Percentiles rank a stretch among this genome's conserved stretches.
Evolutionary conservation across 2,329 filamentous ascomycete species (phyloP).

Genomic region (Pseudogymnoascus sp.): DNA sequence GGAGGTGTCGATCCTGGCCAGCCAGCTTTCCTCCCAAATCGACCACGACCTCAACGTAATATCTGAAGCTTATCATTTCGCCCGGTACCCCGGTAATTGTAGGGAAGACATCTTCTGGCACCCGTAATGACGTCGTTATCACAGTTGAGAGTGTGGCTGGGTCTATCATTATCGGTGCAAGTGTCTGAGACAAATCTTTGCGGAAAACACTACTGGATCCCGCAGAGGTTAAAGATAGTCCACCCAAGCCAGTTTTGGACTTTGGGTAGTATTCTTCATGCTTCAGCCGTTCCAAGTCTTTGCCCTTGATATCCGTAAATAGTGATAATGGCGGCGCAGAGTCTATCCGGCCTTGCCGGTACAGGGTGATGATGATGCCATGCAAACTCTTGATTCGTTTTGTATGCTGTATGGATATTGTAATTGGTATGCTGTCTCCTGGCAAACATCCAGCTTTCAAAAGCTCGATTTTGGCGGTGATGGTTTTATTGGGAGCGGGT

Average conservation of each 20-base stretch:
- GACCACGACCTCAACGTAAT: constrained; percentile 86
- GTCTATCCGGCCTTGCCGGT: constrained; percentile 85
- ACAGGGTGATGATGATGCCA: constrained; percentile 87
- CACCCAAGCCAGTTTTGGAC: constrained; percentile 79
- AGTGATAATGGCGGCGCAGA: constrained; percentile 53
- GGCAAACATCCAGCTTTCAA: constrained; percentile 77
- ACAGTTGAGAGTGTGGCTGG: constrained; percentile 70
- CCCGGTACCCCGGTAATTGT: constrained; percentile 87
- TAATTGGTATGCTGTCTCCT: constrained; percentile 75
- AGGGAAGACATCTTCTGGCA: constrained; percentile 87
- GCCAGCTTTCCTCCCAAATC: constrained; percentile 84
- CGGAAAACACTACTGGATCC: constrained; percentile 89
- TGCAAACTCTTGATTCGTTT: constrained; percentile 86
- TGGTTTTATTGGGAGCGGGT: constrained; percentile 64
- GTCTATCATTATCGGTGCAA: constrained; percentile 82
- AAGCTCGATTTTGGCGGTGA: constrained; percentile 79
- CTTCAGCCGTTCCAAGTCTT: constrained; percentile 61
- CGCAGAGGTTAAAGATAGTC: constrained; percentile 77
- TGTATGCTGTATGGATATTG: constrained; percentile 77
- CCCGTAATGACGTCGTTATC: constrained; percentile 74
- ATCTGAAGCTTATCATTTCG: constrained; percentile 91
- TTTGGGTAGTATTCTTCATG: constrained; percentile 76
- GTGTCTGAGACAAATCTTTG: constrained; percentile 86
- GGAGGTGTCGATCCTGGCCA: constrained; percentile 47
- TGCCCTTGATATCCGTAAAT: constrained; percentile 47